These are phyloP conservation scores for Camelina hispida DNA, from an alignment of 345 rosid species.

Conservation along the genomic window DNA sequence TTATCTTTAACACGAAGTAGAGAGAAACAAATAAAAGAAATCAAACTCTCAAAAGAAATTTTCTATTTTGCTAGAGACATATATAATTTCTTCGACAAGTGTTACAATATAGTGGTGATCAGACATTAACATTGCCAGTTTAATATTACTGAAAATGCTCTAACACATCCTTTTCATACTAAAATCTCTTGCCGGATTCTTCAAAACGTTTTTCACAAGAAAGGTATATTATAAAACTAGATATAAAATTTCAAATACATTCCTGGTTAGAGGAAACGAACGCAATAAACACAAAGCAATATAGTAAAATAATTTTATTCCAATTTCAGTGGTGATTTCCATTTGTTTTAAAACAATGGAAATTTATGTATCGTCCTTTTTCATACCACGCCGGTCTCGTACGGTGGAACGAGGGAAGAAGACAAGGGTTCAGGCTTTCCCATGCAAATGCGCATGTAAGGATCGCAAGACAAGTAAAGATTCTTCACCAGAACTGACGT, in stretches of 20 bases:
- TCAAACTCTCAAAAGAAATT: background rate
- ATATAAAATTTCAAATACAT: background rate
- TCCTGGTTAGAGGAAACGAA: background rate
- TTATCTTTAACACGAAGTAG: background rate
- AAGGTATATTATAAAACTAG: background rate
- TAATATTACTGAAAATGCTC: background rate
- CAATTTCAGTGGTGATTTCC: background rate
- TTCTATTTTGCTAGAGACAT: background rate
- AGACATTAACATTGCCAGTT: background rate
- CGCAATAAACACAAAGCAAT: background rate
- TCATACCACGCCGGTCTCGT: constrained; percentile 31
- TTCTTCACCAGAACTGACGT: constrained; percentile 50
- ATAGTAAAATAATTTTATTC: background rate
- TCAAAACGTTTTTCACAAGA: too few relatives aligned
- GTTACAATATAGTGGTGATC: background rate
- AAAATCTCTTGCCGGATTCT: background rate
- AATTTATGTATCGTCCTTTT: background rate
- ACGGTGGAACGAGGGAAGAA: constrained; percentile 27
- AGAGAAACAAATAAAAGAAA: background rate
- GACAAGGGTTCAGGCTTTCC: constrained; percentile 37
- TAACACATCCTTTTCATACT: background rate
- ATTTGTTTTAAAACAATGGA: background rate
- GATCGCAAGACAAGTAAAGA: constrained; percentile 58
- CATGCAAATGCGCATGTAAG: constrained; percentile 55
- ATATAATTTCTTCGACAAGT: background rate